These are phyloP conservation scores for Colletotrichum navitas DNA, from an alignment of 2,329 filamentous ascomycete species.

Conservation along the genomic window DNA sequence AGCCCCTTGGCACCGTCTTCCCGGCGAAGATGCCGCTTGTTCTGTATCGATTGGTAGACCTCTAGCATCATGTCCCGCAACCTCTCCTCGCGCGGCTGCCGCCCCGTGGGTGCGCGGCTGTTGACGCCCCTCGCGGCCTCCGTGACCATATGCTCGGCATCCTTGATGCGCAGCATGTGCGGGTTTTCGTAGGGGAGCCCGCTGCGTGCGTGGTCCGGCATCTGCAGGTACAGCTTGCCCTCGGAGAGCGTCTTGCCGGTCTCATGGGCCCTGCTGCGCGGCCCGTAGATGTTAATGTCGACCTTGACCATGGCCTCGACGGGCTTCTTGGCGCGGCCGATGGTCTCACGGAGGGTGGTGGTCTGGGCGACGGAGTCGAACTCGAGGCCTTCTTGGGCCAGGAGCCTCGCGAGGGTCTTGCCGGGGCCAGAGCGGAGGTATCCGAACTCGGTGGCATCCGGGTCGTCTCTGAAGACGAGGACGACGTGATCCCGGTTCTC, in stretches of 20 bases:
- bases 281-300: constrained; percentile 55
- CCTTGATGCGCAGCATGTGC: constrained; percentile 47
- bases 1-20: constrained; percentile 45
- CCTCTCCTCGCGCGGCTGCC: constrained; percentile 17
- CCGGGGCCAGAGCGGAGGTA: constrained; percentile 44
- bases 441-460: constrained; percentile 45
- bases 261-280: constrained; percentile 27
- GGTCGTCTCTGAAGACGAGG: constrained; percentile 45
- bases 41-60: constrained; percentile 44
- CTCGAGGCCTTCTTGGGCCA: constrained; percentile 37
- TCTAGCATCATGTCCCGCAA: constrained; percentile 40
- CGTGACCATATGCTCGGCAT: constrained; percentile 32
- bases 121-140: background rate
- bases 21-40: constrained; percentile 42
- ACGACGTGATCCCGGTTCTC: constrained; percentile 43
- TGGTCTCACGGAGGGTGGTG: constrained; percentile 44
- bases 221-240: constrained; percentile 52
- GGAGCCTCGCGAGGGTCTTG: constrained; percentile 42
- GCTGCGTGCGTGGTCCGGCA: constrained; percentile 46
- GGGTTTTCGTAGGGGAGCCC: constrained; percentile 49
- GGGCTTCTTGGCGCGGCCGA: constrained; percentile 46
- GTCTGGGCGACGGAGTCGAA: constrained; percentile 45
- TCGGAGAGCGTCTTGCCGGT: constrained; percentile 49
- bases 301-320: constrained; percentile 49
- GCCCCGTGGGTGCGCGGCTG: background rate